Conservation (phyloP, 805 yeast species). For the Ascoidea asiatica region DNA sequence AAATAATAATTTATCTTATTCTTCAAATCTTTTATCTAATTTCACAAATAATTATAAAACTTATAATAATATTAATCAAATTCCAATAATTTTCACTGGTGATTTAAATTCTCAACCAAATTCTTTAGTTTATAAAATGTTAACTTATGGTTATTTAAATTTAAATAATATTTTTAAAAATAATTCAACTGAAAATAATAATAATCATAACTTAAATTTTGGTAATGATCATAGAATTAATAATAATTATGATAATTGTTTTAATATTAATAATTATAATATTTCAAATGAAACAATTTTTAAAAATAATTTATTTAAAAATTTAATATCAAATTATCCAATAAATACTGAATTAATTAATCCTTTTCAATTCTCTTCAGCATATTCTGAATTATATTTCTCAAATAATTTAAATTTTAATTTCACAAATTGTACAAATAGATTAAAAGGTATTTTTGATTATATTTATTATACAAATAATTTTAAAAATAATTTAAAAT, state of each 20-base stretch:
- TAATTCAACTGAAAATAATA: constrained; percentile 4
- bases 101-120: constrained; percentile 28
- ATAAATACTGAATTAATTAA: neutral
- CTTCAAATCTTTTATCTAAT: constrained; percentile 2
- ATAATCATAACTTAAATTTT: constrained; percentile 4
- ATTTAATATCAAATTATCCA: neutral
- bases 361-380: constrained; percentile 13
- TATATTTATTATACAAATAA: constrained; percentile 23
- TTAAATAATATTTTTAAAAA: constrained; percentile 3
- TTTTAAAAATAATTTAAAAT: constrained; percentile 13
- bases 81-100: constrained; percentile 22
- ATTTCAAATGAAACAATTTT: too few relatives aligned
- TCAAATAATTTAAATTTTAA: constrained; percentile 11
- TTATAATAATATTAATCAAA: neutral
- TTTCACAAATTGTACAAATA: constrained; percentile 20
- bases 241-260: constrained; percentile 10
- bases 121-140: constrained; percentile 22
- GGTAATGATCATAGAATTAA: constrained; percentile 1
- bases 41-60: constrained; percentile 6
- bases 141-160: constrained; percentile 5
- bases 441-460: constrained; percentile 26
- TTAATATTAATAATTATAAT: constrained; percentile 9
- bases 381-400: constrained; percentile 16
- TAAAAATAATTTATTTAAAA: too few relatives aligned
- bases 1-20: neutral